Percentiles rank a stretch among this genome's conserved stretches.
phyloP scores from a whole-genome alignment of 148 eudicot genomes.

The Euryodendron excelsum region DNA sequence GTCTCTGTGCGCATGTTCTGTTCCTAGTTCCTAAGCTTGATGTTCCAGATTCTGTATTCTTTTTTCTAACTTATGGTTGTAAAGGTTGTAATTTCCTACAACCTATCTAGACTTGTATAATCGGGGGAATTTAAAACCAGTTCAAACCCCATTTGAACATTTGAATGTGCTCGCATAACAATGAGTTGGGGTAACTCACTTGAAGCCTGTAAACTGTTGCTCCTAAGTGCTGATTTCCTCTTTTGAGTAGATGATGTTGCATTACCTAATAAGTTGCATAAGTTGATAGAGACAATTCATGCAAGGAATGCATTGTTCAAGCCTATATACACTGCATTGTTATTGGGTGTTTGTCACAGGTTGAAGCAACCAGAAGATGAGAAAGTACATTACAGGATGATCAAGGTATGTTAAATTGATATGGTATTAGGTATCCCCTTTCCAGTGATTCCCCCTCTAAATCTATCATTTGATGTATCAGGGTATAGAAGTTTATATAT shows the following conservation, averaged over 20 bases:
- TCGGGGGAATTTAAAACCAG: neutral
- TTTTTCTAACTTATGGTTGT: neutral
- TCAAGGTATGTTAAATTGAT: neutral
- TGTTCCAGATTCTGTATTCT: no score
- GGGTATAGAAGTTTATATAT: constrained; percentile 13
- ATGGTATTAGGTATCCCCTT: constrained; percentile 29
- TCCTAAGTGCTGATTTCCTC: neutral
- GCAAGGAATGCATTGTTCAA: neutral
- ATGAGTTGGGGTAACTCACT: neutral
- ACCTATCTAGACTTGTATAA: neutral
- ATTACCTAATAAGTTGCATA: neutral
- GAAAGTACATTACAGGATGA: no score
- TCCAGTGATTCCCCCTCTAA: constrained; percentile 10
- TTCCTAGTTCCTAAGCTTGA: no score
- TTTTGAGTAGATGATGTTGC: neutral
- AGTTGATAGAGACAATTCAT: neutral
- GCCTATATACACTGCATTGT: neutral
- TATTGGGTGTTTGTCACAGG: neutral
- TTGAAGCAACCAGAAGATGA: neutral
- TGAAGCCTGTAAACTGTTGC: neutral
- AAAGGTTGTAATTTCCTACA: neutral
- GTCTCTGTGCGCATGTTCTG: no score
- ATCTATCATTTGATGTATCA: constrained; percentile 7
- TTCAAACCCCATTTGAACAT: neutral
- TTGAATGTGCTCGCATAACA: neutral